Evolutionary conservation across 2,329 filamentous ascomycete species (phyloP).

Genomic region (Metarhizium album): DNA sequence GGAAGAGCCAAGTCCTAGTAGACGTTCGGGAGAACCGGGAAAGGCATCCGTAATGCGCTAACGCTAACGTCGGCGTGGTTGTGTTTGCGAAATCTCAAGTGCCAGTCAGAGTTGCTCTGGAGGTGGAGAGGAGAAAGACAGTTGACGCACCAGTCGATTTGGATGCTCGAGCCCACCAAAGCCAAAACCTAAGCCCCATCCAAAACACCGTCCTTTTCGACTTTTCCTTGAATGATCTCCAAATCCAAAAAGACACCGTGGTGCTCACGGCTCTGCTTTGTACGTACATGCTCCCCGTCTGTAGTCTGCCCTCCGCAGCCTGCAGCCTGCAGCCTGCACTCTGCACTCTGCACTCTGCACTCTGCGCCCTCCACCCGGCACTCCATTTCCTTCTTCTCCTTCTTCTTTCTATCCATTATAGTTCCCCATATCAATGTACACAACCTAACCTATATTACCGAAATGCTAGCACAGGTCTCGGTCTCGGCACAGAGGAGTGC

Average conservation of each 20-base stretch:
- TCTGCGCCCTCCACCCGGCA: no score
- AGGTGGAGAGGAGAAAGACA: conserved; percentile 3
- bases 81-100: conserved; percentile 4
- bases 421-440: neutral
- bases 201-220: neutral
- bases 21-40: conserved; percentile 5
- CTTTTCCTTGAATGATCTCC: no score
- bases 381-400: no score
- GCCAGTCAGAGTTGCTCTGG: conserved; percentile 1
- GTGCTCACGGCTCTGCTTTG: no score
- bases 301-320: no score
- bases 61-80: conserved; percentile 7
- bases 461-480: neutral
- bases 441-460: neutral
- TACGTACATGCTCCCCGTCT: no score
- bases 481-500: no score
- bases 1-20: neutral
- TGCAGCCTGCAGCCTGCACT: no score
- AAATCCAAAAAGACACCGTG: neutral
- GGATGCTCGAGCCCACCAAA: neutral
- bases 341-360: no score
- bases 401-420: neutral
- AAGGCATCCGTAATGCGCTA: conserved; percentile 9
- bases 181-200: neutral
- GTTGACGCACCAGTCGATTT: neutral